Percentiles rank a stretch among this genome's conserved stretches.
Evolutionary conservation across 2,329 filamentous ascomycete genomes (phyloP).

Genomic region (Aspergillus bombycis): DNA sequence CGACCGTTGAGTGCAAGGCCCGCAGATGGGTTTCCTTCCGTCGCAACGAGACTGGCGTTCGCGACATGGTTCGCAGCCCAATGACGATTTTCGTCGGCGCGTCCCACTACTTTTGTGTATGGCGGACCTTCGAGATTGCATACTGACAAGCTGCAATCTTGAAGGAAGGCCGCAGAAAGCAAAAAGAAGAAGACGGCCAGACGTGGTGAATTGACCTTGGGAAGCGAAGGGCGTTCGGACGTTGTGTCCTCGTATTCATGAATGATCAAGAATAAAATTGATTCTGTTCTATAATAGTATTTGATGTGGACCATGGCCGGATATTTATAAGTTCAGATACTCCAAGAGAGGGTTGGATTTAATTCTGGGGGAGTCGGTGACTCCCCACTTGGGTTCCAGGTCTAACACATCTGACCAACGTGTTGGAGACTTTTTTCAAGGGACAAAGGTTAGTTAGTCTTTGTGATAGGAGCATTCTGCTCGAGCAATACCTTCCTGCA

Average conservation of each 20-base stretch:
- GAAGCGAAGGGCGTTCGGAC: neutral
- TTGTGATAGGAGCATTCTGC: neutral
- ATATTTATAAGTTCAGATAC: neutral
- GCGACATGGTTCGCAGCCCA: constrained; percentile 8
- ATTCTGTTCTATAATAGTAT: neutral
- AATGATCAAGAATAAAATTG: neutral
- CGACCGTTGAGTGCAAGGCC: constrained; percentile 42
- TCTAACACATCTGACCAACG: neutral
- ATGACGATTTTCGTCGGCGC: constrained; percentile 6
- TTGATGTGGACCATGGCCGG: neutral
- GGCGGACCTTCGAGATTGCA: constrained; percentile 2
- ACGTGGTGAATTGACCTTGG: neutral
- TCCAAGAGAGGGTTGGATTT: neutral
- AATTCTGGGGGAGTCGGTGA: neutral
- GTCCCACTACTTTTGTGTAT: neutral
- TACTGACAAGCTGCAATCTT: neutral
- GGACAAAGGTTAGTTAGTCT: neutral
- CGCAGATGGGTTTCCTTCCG: constrained; percentile 48
- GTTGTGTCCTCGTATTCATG: neutral
- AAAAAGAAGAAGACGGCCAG: neutral
- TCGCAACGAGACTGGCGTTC: constrained; percentile 7
- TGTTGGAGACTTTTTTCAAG: neutral
- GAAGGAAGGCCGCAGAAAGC: neutral
- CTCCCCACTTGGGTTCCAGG: neutral
- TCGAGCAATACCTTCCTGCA: neutral